Percentiles rank a stretch among this genome's conserved stretches.
Evolutionary conservation across 2,329 filamentous ascomycete species (phyloP).

Genomic region (Aspergillus hortae): DNA sequence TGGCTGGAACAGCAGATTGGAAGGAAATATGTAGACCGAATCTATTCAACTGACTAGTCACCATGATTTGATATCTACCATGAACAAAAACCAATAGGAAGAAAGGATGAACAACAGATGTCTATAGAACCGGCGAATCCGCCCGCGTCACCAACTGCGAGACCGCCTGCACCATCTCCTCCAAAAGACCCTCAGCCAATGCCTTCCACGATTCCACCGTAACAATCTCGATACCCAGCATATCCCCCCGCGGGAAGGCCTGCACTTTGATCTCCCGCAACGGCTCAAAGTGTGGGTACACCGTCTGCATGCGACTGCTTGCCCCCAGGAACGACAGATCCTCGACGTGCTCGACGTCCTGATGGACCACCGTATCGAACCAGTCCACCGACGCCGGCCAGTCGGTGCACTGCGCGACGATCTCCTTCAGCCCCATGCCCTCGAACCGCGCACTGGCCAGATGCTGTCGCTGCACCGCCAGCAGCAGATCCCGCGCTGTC

Average conservation of each 20-base stretch:
- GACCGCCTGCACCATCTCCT: constrained; percentile 28
- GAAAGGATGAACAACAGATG: background rate
- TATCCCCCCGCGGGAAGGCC: constrained; percentile 55
- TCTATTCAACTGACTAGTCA: too few relatives aligned
- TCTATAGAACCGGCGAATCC: background rate
- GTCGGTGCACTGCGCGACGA: constrained; percentile 44
- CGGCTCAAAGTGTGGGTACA: constrained; percentile 54
- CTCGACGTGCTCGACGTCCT: constrained; percentile 57
- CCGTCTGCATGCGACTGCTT: constrained; percentile 48
- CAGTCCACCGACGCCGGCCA: constrained; percentile 27
- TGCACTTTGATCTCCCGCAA: constrained; percentile 38
- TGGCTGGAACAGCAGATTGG: too few relatives aligned
- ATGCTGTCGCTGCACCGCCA: constrained; percentile 49
- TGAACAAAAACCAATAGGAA: background rate
- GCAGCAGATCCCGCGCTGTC: constrained; percentile 46
- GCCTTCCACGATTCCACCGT: constrained; percentile 47
- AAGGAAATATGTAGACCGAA: too few relatives aligned
- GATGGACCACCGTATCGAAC: constrained; percentile 56
- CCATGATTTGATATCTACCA: background rate
- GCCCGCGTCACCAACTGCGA: background rate
- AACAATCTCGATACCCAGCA: constrained; percentile 54
- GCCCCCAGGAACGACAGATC: constrained; percentile 24
- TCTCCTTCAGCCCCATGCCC: constrained; percentile 47
- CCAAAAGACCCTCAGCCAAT: constrained; percentile 49
- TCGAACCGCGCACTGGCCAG: constrained; percentile 48